phyloP scores from a whole-genome alignment of 768 basidiomycete species.

The Leccinum longicurvipes region DNA sequence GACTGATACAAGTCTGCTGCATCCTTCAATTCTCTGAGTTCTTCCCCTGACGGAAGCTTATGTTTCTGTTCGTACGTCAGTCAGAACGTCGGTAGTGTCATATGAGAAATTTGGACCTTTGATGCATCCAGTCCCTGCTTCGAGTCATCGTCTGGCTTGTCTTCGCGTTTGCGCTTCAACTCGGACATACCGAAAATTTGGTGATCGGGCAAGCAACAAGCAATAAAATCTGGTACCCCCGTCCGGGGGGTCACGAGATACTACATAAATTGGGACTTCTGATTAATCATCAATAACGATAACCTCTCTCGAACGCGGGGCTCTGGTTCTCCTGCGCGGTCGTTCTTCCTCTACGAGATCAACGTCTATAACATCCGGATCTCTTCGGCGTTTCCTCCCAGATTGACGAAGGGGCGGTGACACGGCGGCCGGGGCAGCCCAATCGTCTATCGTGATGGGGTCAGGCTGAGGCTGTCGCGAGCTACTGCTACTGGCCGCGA shows the following conservation, averaged over 20 bases:
- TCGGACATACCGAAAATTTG: conserved; percentile 19
- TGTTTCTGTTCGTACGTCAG: conserved; percentile 19
- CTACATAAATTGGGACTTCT: not conserved
- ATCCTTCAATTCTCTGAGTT: conserved; percentile 70
- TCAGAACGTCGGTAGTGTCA: not conserved
- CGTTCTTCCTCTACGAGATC: conserved; percentile 30
- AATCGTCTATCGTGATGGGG: conserved; percentile 32
- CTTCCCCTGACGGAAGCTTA: conserved; percentile 64
- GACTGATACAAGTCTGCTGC: conserved; percentile 73
- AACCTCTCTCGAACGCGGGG: conserved; percentile 34
- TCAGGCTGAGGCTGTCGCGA: conserved; percentile 15
- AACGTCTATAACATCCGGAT: conserved; percentile 26
- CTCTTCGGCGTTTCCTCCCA: conserved; percentile 38
- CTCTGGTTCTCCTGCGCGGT: conserved; percentile 18
- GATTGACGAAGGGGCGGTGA: conserved; percentile 2
- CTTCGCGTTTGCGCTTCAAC: conserved; percentile 28
- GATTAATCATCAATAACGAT: conserved; percentile 38
- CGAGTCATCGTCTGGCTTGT: conserved; percentile 1
- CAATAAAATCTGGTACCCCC: conserved; percentile 12
- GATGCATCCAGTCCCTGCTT: not conserved
- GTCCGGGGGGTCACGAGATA: not conserved
- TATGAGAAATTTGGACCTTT: conserved; percentile 16
- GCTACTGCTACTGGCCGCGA: conserved; percentile 9
- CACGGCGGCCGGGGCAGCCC: conserved; percentile 12
- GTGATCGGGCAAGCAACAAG: not conserved